Percentiles rank a stretch among this genome's conserved stretches.
These are phyloP conservation scores for Nemania sp. DNA, from an alignment of 2,329 filamentous ascomycete species.

Conservation along the genomic window DNA sequence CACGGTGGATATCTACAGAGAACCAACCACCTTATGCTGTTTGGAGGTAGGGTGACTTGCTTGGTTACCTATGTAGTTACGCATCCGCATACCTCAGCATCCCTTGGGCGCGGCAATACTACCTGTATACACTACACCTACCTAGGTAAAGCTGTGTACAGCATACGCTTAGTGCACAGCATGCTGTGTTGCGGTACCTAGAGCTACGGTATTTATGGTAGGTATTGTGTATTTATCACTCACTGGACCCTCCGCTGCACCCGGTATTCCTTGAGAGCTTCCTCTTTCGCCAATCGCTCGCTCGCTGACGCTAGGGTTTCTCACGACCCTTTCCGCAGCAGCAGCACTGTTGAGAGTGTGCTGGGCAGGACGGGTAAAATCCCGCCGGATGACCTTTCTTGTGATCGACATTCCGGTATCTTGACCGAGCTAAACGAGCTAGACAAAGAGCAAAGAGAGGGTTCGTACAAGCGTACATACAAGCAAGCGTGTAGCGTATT, in stretches of 20 bases:
- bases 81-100: not conserved
- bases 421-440: constrained; percentile 7
- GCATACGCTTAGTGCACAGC: constrained; percentile 4
- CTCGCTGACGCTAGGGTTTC: constrained; percentile 19
- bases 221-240: constrained; percentile 36
- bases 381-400: constrained; percentile 13
- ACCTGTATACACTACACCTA: not conserved
- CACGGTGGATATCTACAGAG: not conserved
- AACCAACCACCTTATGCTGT: not conserved
- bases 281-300: constrained; percentile 41
- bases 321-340: constrained; percentile 20
- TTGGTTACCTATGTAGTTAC: not conserved
- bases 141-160: not conserved
- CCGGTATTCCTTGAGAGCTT: constrained; percentile 38
- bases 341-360: constrained; percentile 14
- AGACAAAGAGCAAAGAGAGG: not conserved
- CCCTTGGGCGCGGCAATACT: not conserved
- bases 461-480: too few relatives aligned
- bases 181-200: constrained; percentile 14
- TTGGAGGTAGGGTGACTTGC: not conserved
- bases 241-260: constrained; percentile 30
- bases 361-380: constrained; percentile 3
- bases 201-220: constrained; percentile 6
- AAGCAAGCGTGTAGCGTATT: constrained; percentile 2
- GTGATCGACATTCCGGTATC: constrained; percentile 20